Percentiles rank a stretch among this genome's conserved stretches.
Evolutionary conservation across 177 flowering plant genomes (phyloP).

Genomic region (Telopea speciosissima): DNA sequence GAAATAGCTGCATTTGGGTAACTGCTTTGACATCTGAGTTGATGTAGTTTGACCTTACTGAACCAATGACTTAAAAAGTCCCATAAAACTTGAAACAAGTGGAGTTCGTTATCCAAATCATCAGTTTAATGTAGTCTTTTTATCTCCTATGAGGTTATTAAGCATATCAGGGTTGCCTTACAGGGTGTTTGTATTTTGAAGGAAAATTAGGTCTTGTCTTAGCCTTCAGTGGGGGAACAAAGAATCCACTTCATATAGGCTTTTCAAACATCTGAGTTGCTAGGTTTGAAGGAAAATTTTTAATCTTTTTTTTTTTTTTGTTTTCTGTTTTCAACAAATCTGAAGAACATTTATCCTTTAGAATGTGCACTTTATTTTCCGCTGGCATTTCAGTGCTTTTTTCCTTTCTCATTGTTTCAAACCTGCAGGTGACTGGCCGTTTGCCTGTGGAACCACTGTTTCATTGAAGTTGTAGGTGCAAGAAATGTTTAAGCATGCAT

Average conservation of each 20-base stretch:
- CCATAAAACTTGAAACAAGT: not conserved
- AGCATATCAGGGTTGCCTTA: not conserved
- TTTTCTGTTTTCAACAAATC: not conserved
- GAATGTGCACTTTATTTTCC: too few relatives aligned
- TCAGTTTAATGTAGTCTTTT: not conserved
- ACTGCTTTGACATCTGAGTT: not conserved
- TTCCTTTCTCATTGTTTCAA: not conserved
- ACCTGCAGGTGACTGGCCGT: constrained; percentile 1
- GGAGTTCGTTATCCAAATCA: not conserved
- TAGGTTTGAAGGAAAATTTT: not conserved
- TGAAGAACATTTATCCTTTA: not conserved
- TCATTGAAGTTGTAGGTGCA: not conserved
- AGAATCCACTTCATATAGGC: not conserved
- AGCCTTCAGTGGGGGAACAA: not conserved
- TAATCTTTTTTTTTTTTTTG: too few relatives aligned
- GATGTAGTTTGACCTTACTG: not conserved
- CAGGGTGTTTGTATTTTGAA: not conserved
- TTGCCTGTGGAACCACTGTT: not conserved
- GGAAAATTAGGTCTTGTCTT: not conserved
- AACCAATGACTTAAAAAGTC: not conserved
- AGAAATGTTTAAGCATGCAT: constrained; percentile 33
- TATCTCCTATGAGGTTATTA: not conserved
- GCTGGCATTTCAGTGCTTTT: not conserved
- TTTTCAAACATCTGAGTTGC: not conserved
- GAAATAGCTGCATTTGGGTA: not conserved